These are phyloP conservation scores for Aspergillus ruber DNA, from an alignment of 2,329 filamentous ascomycete species.

Conservation along the genomic window DNA sequence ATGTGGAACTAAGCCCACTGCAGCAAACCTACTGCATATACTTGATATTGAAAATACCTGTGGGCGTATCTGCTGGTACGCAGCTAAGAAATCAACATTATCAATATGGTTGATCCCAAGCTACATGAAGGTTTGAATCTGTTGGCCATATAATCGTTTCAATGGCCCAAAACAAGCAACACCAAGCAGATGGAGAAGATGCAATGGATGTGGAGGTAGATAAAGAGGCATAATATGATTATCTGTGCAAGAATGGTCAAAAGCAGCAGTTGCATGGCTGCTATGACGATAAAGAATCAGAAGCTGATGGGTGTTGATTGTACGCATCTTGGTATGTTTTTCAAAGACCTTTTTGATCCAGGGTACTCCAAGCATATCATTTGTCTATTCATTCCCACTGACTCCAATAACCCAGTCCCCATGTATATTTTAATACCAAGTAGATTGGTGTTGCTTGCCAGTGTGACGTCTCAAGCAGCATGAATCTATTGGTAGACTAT, in stretches of 20 bases:
- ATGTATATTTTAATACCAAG: conserved; percentile 2
- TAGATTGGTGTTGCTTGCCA: conserved; percentile 3
- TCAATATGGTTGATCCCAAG: not conserved
- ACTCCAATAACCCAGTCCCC: not conserved
- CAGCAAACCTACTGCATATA: not conserved
- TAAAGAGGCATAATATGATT: conserved; percentile 5
- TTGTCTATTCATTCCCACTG: not conserved
- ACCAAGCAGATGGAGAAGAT: conserved; percentile 6
- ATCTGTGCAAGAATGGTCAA: not conserved
- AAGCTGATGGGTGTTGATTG: not conserved
- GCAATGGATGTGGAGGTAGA: conserved; percentile 2
- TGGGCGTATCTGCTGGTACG: too few relatives aligned
- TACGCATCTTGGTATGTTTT: not conserved
- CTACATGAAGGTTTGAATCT: not conserved
- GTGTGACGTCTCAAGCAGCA: too few relatives aligned
- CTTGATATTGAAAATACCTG: not conserved
- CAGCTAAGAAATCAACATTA: too few relatives aligned
- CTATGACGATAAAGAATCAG: not conserved
- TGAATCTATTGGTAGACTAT: too few relatives aligned
- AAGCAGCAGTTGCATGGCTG: not conserved
- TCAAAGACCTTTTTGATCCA: not conserved
- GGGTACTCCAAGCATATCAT: not conserved
- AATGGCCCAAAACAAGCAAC: conserved; percentile 4
- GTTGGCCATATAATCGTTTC: conserved; percentile 1
- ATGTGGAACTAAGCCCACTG: not conserved